Base-by-base conservation (phyloP, 192 early-diverging fungal species). In the Tieghemiomyces parasiticus region DNA sequence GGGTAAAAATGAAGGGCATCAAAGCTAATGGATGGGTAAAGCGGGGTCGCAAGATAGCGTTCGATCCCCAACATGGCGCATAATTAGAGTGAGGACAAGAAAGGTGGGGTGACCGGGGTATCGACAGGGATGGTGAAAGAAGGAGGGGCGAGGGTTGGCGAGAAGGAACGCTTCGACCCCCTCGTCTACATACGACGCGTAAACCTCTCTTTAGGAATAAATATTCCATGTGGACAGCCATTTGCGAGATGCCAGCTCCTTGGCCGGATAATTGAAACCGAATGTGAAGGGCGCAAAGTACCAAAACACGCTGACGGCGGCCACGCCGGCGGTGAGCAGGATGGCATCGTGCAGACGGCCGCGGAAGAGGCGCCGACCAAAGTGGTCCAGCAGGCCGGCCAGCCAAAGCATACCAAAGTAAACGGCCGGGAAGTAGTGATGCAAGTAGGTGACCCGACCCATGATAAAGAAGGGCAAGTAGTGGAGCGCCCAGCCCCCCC, bases 391-490 rank as follows among this genome's bases (percentile, higher is more conserved):
- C 24, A 90, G 31, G 64, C 80, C 87, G 9, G 80, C 81, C 13
- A 83, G 72, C 61, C 86, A 75, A 56, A 97, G 78, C 61, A 95
- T 82, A 20, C 85, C 82, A 78, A 95, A 99, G 70, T 97, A 95
- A 30, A 95, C 65, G 0, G 92, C 90, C 1, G 94, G 93, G 74
- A 95, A 95, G 67, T 97, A 97, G 69, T 97, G 95, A 66, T 99
- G 95, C 34, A 96, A 69, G 55, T 96, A 98, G 0, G 86, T 91
- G 44, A 96, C 91, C 32, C 95, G 86, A 31, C 93, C 94, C 91
- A 99, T 97, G 53, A 95, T 79, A 63, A 71, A 94, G 76, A 95
- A 97, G 22, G 93, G 93, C 32, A 86, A 38, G 69, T 95, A 99
- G 69, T 99, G 95, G 49, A 95, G 66, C 47, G 85, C 73, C 94